Base-by-base conservation (phyloP, 192 early-diverging fungal species). In the Entomortierella lignicola region DNA sequence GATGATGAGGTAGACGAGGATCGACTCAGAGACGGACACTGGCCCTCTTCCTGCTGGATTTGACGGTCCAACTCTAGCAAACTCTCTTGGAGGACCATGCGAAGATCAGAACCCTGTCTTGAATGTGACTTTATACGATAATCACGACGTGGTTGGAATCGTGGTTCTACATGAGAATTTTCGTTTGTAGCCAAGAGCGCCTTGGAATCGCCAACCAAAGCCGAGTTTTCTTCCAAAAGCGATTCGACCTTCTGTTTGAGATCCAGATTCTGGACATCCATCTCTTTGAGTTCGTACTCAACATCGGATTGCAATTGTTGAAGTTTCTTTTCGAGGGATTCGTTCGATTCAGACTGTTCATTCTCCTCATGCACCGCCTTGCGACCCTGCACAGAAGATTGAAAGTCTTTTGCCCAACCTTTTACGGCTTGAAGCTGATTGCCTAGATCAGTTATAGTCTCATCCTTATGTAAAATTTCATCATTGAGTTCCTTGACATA, bases 401-500 rank as follows among this genome's bases (percentile, higher is more conserved):
- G 20, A 62, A 77, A 68, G 43, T 77, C 72, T 13, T 63, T 60
- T 0, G 60, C 55, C 72, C 72, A 77, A 23, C 26, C 55, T 12
- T 32, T 21, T 7, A 57, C 60, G 11, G 53, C 65, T 54, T 39
- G 41, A 0, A 77, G 44, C 32, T 63, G 50, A 27, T 21, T 58
- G 43, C 30, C 27, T 26, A 77, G 18, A 12, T 57, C 60, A 0
- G 23, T 13, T 25, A 65, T 11, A 18, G 54, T 43, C 32, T 79
- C 75, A 2, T 69, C 67, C 56, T 69, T 66, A 5, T 70, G 67
- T 11, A 70, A 17, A 18, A 70, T 43, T 8, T 79, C 67, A 15
- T 79, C 68, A 26, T 60, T 69, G 30, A 79, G 57, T 23, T 68
- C 67, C 42, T 66, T 79, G 67, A 60, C 61, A 34, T 79, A 79